A percentile compares a stretch with the other conserved stretches of the same genome.
These are phyloP conservation scores for Cercospora zeae-maydis DNA, from an alignment of 2,329 filamentous ascomycete genomes.

Conservation along the genomic window DNA sequence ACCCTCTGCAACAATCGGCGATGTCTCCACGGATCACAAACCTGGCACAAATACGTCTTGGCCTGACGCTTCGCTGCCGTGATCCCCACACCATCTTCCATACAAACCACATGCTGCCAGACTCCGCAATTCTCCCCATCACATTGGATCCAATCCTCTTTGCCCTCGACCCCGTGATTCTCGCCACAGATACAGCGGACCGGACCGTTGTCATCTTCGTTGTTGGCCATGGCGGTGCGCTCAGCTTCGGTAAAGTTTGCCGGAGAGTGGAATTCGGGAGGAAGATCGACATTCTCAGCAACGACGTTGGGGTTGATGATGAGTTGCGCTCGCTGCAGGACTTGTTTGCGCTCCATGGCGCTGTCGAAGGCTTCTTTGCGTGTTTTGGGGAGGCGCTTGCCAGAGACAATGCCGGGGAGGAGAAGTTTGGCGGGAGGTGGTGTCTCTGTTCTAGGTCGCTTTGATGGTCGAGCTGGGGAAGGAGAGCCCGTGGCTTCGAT, in stretches of 20 bases:
- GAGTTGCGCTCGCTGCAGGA: slow-evolving; percentile 17
- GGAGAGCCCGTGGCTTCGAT: background rate
- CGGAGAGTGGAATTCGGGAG: slow-evolving; percentile 30
- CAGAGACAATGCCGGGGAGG: slow-evolving; percentile 20
- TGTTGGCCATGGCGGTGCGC: background rate
- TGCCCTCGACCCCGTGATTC: slow-evolving; percentile 16
- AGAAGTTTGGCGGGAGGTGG: background rate
- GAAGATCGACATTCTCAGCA: slow-evolving; percentile 18
- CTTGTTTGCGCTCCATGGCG: slow-evolving; percentile 17
- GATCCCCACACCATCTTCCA: slow-evolving; percentile 19
- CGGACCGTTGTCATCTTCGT: slow-evolving; percentile 10
- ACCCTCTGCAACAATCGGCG: slow-evolving; percentile 17
- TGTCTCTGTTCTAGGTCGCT: background rate
- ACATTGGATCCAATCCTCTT: slow-evolving; percentile 26
- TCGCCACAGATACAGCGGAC: slow-evolving; percentile 33
- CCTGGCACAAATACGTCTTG: slow-evolving; percentile 25
- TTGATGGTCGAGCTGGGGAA: background rate
- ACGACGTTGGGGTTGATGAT: background rate
- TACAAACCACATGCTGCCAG: slow-evolving; percentile 33
- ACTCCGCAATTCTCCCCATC: slow-evolving; percentile 24
- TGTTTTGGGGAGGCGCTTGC: slow-evolving; percentile 22
- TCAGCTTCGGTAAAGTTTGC: slow-evolving; percentile 23
- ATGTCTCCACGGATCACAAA: slow-evolving; percentile 29
- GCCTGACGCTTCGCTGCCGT: slow-evolving; percentile 9
- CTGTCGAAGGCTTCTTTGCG: slow-evolving; percentile 23